Evolutionary conservation across 805 yeast genomes (phyloP).

Genomic region (Yamadazyma kitorensis): DNA sequence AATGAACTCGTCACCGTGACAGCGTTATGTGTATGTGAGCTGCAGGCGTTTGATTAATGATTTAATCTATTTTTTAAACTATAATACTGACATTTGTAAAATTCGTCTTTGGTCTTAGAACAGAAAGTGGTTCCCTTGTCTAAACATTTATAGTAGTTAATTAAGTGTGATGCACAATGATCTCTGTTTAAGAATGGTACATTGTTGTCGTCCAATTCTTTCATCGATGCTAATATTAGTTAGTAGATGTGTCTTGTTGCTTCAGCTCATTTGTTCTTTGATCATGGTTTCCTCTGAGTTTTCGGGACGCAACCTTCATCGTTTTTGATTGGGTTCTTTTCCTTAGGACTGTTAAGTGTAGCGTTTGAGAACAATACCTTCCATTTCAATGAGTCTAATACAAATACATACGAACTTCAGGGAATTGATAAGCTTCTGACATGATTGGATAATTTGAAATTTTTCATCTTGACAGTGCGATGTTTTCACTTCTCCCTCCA

Average conservation of each 20-base stretch:
- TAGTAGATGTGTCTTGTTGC: conserved; percentile 5
- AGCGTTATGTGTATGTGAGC: neutral
- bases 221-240: conserved; percentile 18
- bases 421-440: conserved; percentile 10
- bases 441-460: conserved; percentile 6
- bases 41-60: neutral
- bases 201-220: conserved; percentile 38
- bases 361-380: too few relatives aligned
- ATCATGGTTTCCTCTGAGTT: too few relatives aligned
- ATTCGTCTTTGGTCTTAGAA: conserved; percentile 37
- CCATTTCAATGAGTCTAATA: too few relatives aligned
- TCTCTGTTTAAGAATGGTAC: conserved; percentile 45
- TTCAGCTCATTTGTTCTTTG: too few relatives aligned
- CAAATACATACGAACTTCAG: conserved; percentile 10
- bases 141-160: conserved; percentile 41
- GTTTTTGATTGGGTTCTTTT: too few relatives aligned
- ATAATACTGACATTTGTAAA: conserved; percentile 43
- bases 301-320: too few relatives aligned
- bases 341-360: too few relatives aligned
- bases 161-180: conserved; percentile 42
- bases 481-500: neutral
- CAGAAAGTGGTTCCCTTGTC: conserved; percentile 44
- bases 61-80: conserved; percentile 42
- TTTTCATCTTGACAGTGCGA: neutral
- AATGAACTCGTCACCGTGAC: too few relatives aligned